Conservation (phyloP, 208 protist species). For the Trypanosoma melophagium region DNA sequence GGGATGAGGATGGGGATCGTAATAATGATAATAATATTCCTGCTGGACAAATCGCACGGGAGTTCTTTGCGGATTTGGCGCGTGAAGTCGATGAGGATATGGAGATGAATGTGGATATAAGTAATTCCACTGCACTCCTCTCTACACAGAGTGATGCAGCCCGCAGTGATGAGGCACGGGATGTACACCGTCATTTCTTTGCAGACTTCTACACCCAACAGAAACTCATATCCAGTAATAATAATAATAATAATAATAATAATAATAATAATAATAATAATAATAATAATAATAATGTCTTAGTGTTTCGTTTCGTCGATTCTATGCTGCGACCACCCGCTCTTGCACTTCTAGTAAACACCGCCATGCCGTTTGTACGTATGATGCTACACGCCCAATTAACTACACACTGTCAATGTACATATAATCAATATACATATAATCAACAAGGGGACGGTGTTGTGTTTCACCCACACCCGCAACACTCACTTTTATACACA, state of each 20-base stretch:
- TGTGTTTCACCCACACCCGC: conserved; percentile 37
- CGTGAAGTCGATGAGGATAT: conserved; percentile 59
- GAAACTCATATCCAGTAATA: conserved; percentile 32
- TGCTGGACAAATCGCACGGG: conserved; percentile 42
- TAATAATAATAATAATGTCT: no score
- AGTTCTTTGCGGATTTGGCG: conserved; percentile 70
- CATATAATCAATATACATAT: neutral
- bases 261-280: no score
- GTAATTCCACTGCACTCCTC: no score
- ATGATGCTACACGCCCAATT: conserved; percentile 66
- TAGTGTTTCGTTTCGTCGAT: conserved; percentile 69
- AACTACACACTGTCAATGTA: conserved; percentile 31
- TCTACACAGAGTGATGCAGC: no score
- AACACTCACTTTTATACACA: conserved; percentile 42
- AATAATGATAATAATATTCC: neutral
- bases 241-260: conserved; percentile 36
- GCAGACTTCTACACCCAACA: conserved; percentile 75
- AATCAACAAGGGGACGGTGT: no score
- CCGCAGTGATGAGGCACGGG: conserved; percentile 49
- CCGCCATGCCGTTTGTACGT: conserved; percentile 44
- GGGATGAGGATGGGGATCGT: neutral
- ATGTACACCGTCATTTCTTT: conserved; percentile 74
- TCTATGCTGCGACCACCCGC: conserved; percentile 50
- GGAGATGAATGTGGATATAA: conserved; percentile 29
- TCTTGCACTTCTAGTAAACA: conserved; percentile 58